phyloP scores from a whole-genome alignment of 768 basidiomycete genomes.

The Nevesoporus exiguus region DNA sequence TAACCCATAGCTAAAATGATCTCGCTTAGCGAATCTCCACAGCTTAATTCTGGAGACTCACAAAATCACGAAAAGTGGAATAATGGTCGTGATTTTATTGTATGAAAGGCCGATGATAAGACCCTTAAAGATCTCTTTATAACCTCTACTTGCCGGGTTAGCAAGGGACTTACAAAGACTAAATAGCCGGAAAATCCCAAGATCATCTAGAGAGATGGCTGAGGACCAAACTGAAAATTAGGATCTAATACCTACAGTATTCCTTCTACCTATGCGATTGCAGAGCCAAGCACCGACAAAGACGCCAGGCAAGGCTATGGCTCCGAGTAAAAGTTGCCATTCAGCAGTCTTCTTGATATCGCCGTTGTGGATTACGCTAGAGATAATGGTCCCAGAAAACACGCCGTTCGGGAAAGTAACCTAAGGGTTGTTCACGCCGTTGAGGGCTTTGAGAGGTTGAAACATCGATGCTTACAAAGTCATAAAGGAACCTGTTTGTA shows the following conservation, averaged over 20 bases:
- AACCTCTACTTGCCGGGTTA: not conserved
- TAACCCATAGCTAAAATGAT: constrained; percentile 51
- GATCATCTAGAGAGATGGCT: constrained; percentile 46
- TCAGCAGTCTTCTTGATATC: constrained; percentile 61
- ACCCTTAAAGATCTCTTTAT: constrained; percentile 26
- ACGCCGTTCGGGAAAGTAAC: constrained; percentile 73
- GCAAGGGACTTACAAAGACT: constrained; percentile 44
- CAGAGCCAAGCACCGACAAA: constrained; percentile 48
- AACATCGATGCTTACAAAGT: constrained; percentile 42
- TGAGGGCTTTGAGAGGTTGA: not conserved
- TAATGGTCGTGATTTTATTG: constrained; percentile 57
- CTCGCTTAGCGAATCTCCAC: constrained; percentile 1
- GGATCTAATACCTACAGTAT: constrained; percentile 41
- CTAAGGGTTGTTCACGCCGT: constrained; percentile 26
- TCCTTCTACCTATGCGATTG: constrained; percentile 53
- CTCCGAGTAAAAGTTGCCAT: constrained; percentile 63
- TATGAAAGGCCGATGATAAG: constrained; percentile 59
- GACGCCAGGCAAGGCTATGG: constrained; percentile 61
- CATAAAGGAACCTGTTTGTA: constrained; percentile 58
- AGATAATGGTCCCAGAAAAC: constrained; percentile 65
- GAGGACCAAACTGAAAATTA: not conserved
- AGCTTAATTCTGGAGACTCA: constrained; percentile 28
- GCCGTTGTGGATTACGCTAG: constrained; percentile 55
- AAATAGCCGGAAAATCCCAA: constrained; percentile 67
- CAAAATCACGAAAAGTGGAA: constrained; percentile 68